phyloP scores from a whole-genome alignment of 495 filamentous ascomycete species.

The Pyrenula massariospora region DNA sequence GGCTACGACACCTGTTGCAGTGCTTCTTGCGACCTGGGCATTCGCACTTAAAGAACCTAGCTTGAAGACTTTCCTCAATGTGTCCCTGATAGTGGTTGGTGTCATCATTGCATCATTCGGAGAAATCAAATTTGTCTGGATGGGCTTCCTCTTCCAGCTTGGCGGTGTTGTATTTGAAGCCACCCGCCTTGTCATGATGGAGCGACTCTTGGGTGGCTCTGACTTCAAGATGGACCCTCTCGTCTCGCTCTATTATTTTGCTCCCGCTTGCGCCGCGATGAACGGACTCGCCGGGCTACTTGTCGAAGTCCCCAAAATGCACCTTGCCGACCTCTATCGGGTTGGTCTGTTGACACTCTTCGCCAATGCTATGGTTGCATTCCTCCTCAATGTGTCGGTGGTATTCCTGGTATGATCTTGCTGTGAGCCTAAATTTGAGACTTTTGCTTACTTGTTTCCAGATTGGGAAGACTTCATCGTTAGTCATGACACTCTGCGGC shows the following conservation, averaged over 20 bases:
- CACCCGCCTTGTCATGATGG: slow-evolving; percentile 82
- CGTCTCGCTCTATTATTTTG: slow-evolving; percentile 94
- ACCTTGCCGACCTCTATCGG: slow-evolving; percentile 58
- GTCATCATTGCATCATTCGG: slow-evolving; percentile 83
- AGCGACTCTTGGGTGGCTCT: slow-evolving; percentile 73
- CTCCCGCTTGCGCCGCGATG: slow-evolving; percentile 83
- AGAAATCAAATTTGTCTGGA: slow-evolving; percentile 82
- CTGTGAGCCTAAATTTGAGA: background rate
- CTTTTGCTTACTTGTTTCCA: slow-evolving; percentile 21
- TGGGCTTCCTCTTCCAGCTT: slow-evolving; percentile 78
- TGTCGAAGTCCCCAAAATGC: slow-evolving; percentile 62
- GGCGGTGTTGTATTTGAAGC: slow-evolving; percentile 82
- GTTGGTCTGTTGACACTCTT: slow-evolving; percentile 68
- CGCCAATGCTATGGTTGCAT: slow-evolving; percentile 71
- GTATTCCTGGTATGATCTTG: slow-evolving; percentile 70
- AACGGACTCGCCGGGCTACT: slow-evolving; percentile 70
- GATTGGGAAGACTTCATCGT: slow-evolving; percentile 95
- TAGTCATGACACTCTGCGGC: slow-evolving; percentile 94
- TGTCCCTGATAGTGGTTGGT: slow-evolving; percentile 79
- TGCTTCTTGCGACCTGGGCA: slow-evolving; percentile 73
- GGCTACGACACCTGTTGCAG: slow-evolving; percentile 85
- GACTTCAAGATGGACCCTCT: slow-evolving; percentile 98
- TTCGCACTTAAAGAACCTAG: slow-evolving; percentile 69
- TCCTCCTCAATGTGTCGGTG: slow-evolving; percentile 84
- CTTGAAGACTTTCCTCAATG: slow-evolving; percentile 70